These are phyloP conservation scores for Ustilago loliicola DNA, from an alignment of 1,284 basidiomycete genomes.

Conservation along the genomic window DNA sequence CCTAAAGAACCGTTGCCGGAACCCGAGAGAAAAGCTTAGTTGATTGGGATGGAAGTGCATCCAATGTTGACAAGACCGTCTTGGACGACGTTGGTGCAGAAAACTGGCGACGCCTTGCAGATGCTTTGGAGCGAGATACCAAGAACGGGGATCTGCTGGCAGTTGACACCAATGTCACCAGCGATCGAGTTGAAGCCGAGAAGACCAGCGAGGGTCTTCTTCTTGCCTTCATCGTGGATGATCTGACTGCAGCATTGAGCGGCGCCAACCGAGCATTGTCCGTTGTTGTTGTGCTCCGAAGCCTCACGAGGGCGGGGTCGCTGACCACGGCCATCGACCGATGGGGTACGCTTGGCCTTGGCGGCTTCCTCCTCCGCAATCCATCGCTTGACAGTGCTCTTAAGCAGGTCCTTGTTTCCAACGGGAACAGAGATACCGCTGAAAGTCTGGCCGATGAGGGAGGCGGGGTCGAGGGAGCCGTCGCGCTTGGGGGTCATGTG, in stretches of 20 bases:
- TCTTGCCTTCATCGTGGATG: slow-evolving; percentile 53
- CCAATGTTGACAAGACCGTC: slow-evolving; percentile 61
- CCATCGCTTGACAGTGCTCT: slow-evolving; percentile 30
- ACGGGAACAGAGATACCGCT: slow-evolving; percentile 47
- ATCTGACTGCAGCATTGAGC: slow-evolving; percentile 56
- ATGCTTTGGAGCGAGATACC: slow-evolving; percentile 40
- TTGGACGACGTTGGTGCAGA: slow-evolving; percentile 58
- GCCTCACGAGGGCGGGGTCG: slow-evolving; percentile 32
- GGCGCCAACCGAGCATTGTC: slow-evolving; percentile 51
- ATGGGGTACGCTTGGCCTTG: slow-evolving; percentile 44
- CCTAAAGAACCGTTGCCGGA: slow-evolving; percentile 1
- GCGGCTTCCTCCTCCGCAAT: slow-evolving; percentile 43
- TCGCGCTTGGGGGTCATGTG: slow-evolving; percentile 24
- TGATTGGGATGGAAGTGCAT: slow-evolving; percentile 59
- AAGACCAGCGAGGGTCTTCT: slow-evolving; percentile 54
- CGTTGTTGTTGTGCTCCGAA: slow-evolving; percentile 52
- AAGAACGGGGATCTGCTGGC: slow-evolving; percentile 53
- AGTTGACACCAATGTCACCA: slow-evolving; percentile 55
- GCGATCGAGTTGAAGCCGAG: slow-evolving; percentile 50
- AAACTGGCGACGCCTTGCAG: slow-evolving; percentile 56
- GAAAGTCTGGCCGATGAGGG: slow-evolving; percentile 21
- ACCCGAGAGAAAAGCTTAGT: slow-evolving; percentile 32
- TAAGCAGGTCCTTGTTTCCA: slow-evolving; percentile 42
- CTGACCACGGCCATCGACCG: slow-evolving; percentile 40
- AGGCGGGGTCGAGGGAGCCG: slow-evolving; percentile 18